These are phyloP conservation scores for Prunus davidiana DNA, from an alignment of 306 rosid species.

Conservation along the genomic window DNA sequence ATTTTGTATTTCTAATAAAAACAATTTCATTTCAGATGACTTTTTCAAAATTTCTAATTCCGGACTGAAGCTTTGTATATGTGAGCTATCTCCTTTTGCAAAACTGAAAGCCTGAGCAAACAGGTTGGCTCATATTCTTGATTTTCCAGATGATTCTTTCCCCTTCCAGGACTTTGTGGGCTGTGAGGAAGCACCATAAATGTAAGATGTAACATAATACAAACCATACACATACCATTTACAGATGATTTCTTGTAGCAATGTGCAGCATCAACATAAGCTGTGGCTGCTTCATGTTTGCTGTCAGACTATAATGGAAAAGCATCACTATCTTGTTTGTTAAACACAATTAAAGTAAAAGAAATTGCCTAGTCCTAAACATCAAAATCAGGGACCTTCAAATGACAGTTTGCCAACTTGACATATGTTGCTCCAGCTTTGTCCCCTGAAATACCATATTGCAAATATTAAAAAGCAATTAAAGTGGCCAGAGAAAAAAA, in stretches of 20 bases:
- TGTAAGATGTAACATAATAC: background rate
- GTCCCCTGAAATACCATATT: constrained; percentile 60
- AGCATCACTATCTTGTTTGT: background rate
- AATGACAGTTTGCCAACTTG: constrained; percentile 76
- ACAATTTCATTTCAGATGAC: background rate
- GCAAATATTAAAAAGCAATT: constrained; percentile 21
- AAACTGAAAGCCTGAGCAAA: background rate
- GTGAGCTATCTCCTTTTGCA: background rate
- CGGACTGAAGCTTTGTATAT: background rate
- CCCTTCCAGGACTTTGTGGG: background rate
- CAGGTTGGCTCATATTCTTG: background rate
- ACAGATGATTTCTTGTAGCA: constrained; percentile 76
- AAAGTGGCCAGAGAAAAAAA: background rate
- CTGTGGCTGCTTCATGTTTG: constrained; percentile 93
- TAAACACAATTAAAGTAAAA: background rate
- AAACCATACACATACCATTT: constrained; percentile 51
- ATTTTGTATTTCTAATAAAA: background rate
- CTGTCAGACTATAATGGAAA: constrained; percentile 63
- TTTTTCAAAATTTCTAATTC: background rate
- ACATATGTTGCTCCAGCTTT: constrained; percentile 71
- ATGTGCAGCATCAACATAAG: constrained; percentile 91
- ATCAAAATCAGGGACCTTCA: constrained; percentile 54
- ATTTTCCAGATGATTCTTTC: background rate
- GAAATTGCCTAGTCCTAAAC: background rate
- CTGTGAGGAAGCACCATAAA: background rate